A percentile compares a stretch with the other conserved stretches of the same genome.
These are phyloP conservation scores for Amaranthus tricolor DNA, from an alignment of 179 eudicot genomes.

Conservation along the genomic window DNA sequence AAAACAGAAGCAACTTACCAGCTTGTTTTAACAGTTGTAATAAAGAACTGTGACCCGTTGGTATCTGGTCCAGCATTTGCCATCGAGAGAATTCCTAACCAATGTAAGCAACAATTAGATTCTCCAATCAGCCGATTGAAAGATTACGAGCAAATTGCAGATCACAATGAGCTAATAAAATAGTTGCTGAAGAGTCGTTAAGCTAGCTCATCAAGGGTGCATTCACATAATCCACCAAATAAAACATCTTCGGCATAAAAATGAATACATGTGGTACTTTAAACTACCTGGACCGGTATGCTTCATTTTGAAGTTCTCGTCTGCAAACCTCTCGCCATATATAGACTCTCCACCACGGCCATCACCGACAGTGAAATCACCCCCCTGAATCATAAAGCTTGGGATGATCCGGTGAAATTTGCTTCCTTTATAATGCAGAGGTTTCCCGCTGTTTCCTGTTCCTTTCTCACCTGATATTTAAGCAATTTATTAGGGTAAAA, in stretches of 20 bases:
- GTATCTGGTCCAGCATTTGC: conserved; percentile 86
- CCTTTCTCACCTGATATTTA: conserved; percentile 70
- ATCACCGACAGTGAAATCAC: conserved; percentile 82
- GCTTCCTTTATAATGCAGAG: conserved; percentile 88
- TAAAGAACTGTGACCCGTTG: conserved; percentile 89
- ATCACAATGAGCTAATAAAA: background rate
- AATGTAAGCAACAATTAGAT: background rate
- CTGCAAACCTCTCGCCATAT: conserved; percentile 79
- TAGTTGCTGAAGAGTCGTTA: background rate
- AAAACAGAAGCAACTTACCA: conserved; percentile 43
- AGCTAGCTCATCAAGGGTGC: background rate
- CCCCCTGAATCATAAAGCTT: conserved; percentile 93
- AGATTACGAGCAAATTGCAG: background rate
- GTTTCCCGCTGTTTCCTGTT: conserved; percentile 65
- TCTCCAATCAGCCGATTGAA: background rate
- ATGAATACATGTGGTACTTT: background rate
- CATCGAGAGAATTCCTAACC: conserved; percentile 71
- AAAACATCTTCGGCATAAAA: background rate
- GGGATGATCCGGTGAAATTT: conserved; percentile 78
- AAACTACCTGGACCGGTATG: conserved; percentile 72
- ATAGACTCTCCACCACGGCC: conserved; percentile 94
- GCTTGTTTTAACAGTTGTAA: conserved; percentile 79
- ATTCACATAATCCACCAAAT: background rate
- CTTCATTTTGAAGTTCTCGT: conserved; percentile 83
- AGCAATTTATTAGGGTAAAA: conserved; percentile 1